Evolutionary conservation across 2,329 filamentous ascomycete species (phyloP).

Genomic region (Ophiocordyceps australis): DNA sequence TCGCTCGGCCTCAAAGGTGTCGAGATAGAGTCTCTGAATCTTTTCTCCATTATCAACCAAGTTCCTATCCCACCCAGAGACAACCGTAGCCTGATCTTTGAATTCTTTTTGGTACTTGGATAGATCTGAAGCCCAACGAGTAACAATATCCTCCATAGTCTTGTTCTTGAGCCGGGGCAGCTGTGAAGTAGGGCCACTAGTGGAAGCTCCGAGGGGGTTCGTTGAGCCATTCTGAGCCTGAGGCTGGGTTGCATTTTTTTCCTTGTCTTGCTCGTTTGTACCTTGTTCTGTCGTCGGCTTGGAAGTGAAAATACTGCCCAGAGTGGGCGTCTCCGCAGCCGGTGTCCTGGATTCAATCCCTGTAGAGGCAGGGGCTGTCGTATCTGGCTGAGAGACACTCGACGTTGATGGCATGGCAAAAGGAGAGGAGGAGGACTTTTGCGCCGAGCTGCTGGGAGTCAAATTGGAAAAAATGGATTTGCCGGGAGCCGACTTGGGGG

Average conservation of each 20-base stretch:
- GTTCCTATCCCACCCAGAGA: slow-evolving; percentile 80
- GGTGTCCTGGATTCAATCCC: no score
- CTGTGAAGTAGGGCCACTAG: slow-evolving; percentile 62
- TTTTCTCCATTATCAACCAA: slow-evolving; percentile 89
- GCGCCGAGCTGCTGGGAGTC: no score
- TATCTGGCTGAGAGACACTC: no score
- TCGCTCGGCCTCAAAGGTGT: slow-evolving; percentile 84
- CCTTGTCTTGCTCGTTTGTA: no score
- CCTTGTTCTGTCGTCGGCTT: no score
- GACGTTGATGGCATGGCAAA: no score
- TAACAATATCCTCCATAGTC: slow-evolving; percentile 98
- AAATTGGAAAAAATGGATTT: no score
- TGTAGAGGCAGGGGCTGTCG: no score
- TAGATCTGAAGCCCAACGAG: slow-evolving; percentile 85
- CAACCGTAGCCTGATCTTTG: slow-evolving; percentile 71
- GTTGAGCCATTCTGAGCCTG: slow-evolving; percentile 11
- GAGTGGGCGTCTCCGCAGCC: no score
- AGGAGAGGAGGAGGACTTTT: no score
- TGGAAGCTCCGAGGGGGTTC: slow-evolving; percentile 48
- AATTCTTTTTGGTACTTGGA: slow-evolving; percentile 96
- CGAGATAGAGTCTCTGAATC: slow-evolving; percentile 82
- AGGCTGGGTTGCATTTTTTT: slow-evolving; percentile 11
- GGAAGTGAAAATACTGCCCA: no score
- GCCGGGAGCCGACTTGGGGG: no score
- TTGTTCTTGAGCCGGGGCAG: slow-evolving; percentile 91